These are phyloP conservation scores for Poa annua DNA, from an alignment of 176 grass and related monocot genomes.

Conservation along the genomic window DNA sequence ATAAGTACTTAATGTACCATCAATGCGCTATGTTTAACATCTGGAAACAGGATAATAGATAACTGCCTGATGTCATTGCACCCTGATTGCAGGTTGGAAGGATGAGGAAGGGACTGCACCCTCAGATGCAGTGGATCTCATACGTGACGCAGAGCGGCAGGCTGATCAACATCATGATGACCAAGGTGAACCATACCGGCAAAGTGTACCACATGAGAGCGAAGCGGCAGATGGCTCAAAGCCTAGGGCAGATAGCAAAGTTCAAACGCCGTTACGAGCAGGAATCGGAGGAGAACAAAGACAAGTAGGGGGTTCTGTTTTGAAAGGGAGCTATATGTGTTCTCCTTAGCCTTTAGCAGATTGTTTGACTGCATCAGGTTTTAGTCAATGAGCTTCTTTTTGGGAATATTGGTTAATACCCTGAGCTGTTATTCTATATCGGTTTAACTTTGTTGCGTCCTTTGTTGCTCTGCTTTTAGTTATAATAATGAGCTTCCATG, in stretches of 20 bases:
- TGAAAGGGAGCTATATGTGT: neutral
- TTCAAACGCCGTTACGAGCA: constrained; percentile 51
- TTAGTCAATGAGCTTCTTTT: neutral
- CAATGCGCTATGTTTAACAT: neutral
- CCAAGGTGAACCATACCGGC: constrained; percentile 42
- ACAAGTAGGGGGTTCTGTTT: constrained; percentile 21
- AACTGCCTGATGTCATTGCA: neutral
- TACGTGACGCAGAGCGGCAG: constrained; percentile 66
- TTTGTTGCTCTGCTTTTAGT: neutral
- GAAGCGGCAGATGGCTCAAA: constrained; percentile 58
- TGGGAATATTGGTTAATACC: neutral
- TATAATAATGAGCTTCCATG: too few species aligned
- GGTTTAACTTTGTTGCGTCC: neutral
- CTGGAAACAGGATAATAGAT: neutral
- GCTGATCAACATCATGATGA: constrained; percentile 66
- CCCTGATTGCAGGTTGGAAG: constrained; percentile 20
- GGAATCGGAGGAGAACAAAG: constrained; percentile 38
- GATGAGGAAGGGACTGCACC: constrained; percentile 73
- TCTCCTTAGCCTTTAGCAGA: constrained; percentile 5
- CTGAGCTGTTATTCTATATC: neutral
- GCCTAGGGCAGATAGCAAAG: constrained; percentile 56
- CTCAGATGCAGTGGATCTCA: constrained; percentile 70
- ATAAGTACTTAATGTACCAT: neutral
- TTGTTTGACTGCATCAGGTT: neutral
- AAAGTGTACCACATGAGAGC: constrained; percentile 13